Evolutionary conservation across 2,329 filamentous ascomycete species (phyloP), one percentile per base, ranked within the genome.

Genomic region (Ascochyta rabiei): DNA sequence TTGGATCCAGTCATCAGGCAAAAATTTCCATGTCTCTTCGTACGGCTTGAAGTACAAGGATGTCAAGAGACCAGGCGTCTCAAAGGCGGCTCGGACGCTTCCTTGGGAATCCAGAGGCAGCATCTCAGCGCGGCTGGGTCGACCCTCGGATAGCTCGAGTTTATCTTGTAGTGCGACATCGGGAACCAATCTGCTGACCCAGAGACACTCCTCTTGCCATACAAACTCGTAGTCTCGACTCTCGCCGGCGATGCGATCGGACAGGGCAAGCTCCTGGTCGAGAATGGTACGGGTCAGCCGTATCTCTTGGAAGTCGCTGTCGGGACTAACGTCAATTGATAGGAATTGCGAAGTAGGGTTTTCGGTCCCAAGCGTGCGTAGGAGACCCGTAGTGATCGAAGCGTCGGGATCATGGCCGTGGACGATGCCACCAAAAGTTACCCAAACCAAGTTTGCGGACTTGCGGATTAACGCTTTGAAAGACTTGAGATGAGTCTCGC

Each of bases 171-270:
- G 47, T 12, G 37, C 46, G 13, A 12, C 52, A 44, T 68, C 65
- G 10, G 57, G 57, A 9, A 68, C 56, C 12, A 61, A 13, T n/a
- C 65, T 60, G 35, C 60, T 63, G 12, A 65, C 56, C 57, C 60
- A 61, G 26, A 64, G 34, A 35, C 49, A 59, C 18, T 59, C 59
- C 40, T 64, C 50, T 37, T 68, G 59, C 62, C 57, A 62, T 13
- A 46, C 35, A 38, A 57, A 59, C 28, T 66, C 65, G 24, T 57
- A 41, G 13, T 39, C 55, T 12, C 19, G 26, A 31, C 37, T 33
- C 7, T 44, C 43, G 16, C 26, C 26, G 10, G 56, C 52, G 21
- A 23, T 23, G 21, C 21, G 21, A 23, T 23, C 21, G 21, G 21
- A 23, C 13, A 64, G 53, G 18, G 40, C 30, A 13, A 48, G 23